These are phyloP conservation scores for Phallus indusiatus DNA, from an alignment of 768 basidiomycete genomes.

Conservation along the genomic window DNA sequence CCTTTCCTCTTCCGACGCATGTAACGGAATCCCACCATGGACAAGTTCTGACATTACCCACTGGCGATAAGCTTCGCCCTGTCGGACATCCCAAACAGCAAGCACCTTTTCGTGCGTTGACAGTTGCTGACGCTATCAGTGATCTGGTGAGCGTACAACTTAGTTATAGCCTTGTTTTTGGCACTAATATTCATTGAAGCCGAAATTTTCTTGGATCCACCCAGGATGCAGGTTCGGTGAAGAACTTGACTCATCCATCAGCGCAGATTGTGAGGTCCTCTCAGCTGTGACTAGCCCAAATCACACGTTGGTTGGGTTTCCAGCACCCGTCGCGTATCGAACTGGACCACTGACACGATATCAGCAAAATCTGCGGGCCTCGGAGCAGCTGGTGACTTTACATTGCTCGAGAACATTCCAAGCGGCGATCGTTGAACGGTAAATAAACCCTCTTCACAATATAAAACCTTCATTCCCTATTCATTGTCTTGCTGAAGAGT, in stretches of 20 bases:
- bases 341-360: slow-evolving; percentile 34
- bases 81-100: slow-evolving; percentile 35
- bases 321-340: slow-evolving; percentile 32
- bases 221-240: slow-evolving; percentile 1
- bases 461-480: background rate
- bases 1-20: slow-evolving; percentile 58
- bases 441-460: slow-evolving; percentile 15
- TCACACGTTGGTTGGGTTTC: slow-evolving; percentile 35
- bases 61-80: slow-evolving; percentile 31
- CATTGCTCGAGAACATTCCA: slow-evolving; percentile 47
- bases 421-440: slow-evolving; percentile 42
- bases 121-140: slow-evolving; percentile 54
- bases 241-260: background rate
- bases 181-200: slow-evolving; percentile 25
- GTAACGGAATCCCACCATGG: slow-evolving; percentile 26
- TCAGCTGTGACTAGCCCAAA: slow-evolving; percentile 24
- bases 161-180: background rate
- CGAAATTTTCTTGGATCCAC: slow-evolving; percentile 59
- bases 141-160: slow-evolving; percentile 46
- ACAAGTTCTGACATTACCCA: slow-evolving; percentile 32
- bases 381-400: slow-evolving; percentile 30
- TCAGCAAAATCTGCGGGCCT: slow-evolving; percentile 31
- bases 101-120: slow-evolving; percentile 52
- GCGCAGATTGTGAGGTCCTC: slow-evolving; percentile 17
- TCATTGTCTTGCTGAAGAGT: background rate